These are phyloP conservation scores for Bipolaris gigantea DNA, from an alignment of 2,329 filamentous ascomycete species.

Conservation along the genomic window DNA sequence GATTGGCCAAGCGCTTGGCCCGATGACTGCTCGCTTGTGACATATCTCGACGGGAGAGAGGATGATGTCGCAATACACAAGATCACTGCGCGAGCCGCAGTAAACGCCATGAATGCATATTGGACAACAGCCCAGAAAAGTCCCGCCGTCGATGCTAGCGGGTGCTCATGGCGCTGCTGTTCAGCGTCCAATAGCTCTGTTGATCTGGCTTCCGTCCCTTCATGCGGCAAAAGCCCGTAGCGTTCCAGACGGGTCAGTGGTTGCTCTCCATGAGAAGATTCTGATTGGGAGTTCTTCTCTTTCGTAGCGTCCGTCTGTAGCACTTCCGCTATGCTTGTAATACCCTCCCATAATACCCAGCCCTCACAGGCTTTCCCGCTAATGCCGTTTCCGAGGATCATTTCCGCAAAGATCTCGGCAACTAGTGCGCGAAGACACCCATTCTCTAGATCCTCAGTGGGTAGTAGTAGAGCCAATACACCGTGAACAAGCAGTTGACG, in stretches of 20 bases:
- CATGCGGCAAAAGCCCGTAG: slow-evolving; percentile 55
- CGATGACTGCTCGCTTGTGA: slow-evolving; percentile 35
- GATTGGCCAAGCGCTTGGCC: slow-evolving; percentile 37
- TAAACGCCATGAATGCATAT: slow-evolving; percentile 54
- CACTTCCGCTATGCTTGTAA: slow-evolving; percentile 68
- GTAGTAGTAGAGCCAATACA: slow-evolving; percentile 78
- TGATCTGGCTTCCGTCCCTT: slow-evolving; percentile 31
- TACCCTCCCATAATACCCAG: slow-evolving; percentile 83
- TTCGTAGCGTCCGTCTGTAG: slow-evolving; percentile 43
- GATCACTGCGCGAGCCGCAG: slow-evolving; percentile 67
- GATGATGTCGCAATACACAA: slow-evolving; percentile 67
- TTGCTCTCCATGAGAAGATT: slow-evolving; percentile 31
- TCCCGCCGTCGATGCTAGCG: slow-evolving; percentile 25
- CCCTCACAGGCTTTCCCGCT: slow-evolving; percentile 80
- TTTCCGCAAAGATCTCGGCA: slow-evolving; percentile 83
- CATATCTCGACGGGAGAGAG: slow-evolving; percentile 62
- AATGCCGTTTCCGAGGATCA: slow-evolving; percentile 82
- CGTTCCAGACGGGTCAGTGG: slow-evolving; percentile 55
- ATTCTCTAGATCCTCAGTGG: slow-evolving; percentile 90
- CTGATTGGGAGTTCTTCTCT: slow-evolving; percentile 33
- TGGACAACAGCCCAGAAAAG: slow-evolving; percentile 63
- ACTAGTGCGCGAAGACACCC: slow-evolving; percentile 81
- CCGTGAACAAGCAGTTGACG: slow-evolving; percentile 85
- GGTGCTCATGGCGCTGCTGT: slow-evolving; percentile 18
- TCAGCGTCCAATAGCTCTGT: slow-evolving; percentile 20